Conservation (phyloP, 148 eudicot species). For the Vaccinium corymbosum region DNA sequence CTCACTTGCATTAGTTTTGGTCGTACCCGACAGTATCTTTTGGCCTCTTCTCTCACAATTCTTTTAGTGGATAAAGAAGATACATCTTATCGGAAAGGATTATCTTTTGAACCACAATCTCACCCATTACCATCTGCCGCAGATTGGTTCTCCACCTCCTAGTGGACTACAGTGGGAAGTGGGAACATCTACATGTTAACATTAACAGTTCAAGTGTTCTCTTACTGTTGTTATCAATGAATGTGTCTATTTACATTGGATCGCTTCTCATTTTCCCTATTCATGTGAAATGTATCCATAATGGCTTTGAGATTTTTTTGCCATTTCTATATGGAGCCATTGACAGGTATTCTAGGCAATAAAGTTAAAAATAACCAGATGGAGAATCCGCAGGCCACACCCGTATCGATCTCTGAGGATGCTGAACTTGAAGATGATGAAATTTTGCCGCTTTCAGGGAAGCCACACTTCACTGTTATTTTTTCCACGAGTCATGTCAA, state of each 20-base stretch:
- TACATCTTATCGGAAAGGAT: not conserved
- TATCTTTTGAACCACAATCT: not conserved
- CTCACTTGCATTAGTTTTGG: not conserved
- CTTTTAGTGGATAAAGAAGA: not conserved
- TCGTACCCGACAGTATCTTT: not conserved
- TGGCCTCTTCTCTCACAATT: not conserved
- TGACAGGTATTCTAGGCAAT: not conserved
- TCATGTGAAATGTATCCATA: not conserved
- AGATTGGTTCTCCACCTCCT: not conserved
- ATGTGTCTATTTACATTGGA: not conserved
- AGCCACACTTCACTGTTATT: slow-evolving; percentile 12
- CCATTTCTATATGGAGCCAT: not conserved
- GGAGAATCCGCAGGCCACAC: not conserved
- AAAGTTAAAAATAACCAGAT: not conserved
- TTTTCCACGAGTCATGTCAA: not conserved
- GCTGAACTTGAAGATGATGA: slow-evolving; percentile 4
- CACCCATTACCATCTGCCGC: not conserved
- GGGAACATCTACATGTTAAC: not conserved
- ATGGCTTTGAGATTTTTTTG: not conserved
- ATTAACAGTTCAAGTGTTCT: not conserved
- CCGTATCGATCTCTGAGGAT: not conserved
- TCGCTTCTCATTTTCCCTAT: not conserved
- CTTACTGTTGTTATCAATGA: not conserved
- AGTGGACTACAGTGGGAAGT: not conserved
- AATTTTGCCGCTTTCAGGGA: slow-evolving; percentile 22